Conservation (phyloP, 768 basidiomycete genomes). For the Pleurotus giganteus region DNA sequence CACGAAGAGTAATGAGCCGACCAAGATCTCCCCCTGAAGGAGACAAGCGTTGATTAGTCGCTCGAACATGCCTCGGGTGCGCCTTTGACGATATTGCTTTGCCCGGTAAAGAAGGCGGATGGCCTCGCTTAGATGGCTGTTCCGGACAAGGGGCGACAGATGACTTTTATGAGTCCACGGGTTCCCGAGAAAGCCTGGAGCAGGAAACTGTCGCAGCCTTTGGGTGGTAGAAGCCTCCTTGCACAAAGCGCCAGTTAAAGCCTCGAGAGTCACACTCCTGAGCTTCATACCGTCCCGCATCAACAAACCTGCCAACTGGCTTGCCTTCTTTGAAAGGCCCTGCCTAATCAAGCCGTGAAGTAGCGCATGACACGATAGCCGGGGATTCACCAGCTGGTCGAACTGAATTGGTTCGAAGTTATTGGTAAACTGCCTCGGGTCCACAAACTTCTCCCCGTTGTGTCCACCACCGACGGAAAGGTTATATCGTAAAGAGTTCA, state of each 20-base stretch:
- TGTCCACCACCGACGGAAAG: slow-evolving; percentile 15
- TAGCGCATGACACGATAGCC: slow-evolving; percentile 60
- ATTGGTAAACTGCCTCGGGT: slow-evolving; percentile 16
- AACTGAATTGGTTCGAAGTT: slow-evolving; percentile 45
- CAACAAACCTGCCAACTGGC: slow-evolving; percentile 46
- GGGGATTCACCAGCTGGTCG: slow-evolving; percentile 49
- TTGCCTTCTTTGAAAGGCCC: slow-evolving; percentile 47
- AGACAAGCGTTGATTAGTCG: slow-evolving; percentile 62
- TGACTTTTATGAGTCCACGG: slow-evolving; percentile 17
- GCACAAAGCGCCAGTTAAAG: slow-evolving; percentile 17
- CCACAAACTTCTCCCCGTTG: slow-evolving; percentile 12
- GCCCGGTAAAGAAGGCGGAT: slow-evolving; percentile 52
- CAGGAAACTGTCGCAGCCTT: slow-evolving; percentile 16
- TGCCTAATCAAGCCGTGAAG: slow-evolving; percentile 62
- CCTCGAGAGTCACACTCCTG: slow-evolving; percentile 47
- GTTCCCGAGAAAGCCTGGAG: slow-evolving; percentile 2
- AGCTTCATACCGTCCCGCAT: slow-evolving; percentile 52
- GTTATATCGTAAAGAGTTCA: slow-evolving; percentile 56
- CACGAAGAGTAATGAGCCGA: slow-evolving; percentile 71
- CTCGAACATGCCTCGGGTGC: slow-evolving; percentile 60
- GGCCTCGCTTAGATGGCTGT: slow-evolving; percentile 46
- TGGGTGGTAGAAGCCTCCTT: slow-evolving; percentile 14
- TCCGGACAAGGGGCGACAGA: slow-evolving; percentile 33
- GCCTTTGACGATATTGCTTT: slow-evolving; percentile 49
- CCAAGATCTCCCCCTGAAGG: slow-evolving; percentile 75